Conservation (phyloP, 2,329 filamentous ascomycete genomes). For the Penicillium sp. region DNA sequence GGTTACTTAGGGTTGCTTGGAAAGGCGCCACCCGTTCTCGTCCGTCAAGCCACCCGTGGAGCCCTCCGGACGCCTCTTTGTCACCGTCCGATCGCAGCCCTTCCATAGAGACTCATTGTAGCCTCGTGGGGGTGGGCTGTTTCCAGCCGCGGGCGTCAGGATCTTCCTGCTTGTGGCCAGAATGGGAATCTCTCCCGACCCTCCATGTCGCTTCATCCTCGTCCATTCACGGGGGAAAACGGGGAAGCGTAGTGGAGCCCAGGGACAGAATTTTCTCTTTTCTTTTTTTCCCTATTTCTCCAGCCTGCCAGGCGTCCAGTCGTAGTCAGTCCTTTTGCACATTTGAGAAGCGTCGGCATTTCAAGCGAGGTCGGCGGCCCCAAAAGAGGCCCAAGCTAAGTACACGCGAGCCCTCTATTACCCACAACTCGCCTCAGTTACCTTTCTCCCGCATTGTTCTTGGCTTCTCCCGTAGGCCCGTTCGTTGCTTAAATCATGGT, state of each 20-base stretch:
- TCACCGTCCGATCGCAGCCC: conserved; percentile 1
- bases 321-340: background rate
- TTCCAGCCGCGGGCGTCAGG: background rate
- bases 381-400: background rate
- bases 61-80: conserved; percentile 3
- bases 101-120: background rate
- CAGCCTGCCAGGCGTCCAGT: too few species aligned
- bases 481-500: background rate
- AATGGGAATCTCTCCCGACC: conserved; percentile 4
- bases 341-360: background rate
- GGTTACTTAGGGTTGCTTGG: conserved; percentile 2
- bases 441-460: background rate
- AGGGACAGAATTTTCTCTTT: background rate
- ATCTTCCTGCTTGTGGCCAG: background rate
- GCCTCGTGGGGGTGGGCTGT: conserved; percentile 2
- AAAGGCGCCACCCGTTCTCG: conserved; percentile 6
- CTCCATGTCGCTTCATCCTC: background rate
- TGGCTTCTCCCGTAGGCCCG: background rate
- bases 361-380: background rate
- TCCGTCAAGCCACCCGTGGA: conserved; percentile 7
- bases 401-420: background rate
- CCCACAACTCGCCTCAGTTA: background rate
- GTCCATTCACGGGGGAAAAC: conserved; percentile 2
- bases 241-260: background rate
- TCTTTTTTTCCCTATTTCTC: background rate